Percentiles rank a stretch among this genome's conserved stretches.
phyloP scores from a whole-genome alignment of 345 rosid genomes.

The Eucalyptus paniculata region DNA sequence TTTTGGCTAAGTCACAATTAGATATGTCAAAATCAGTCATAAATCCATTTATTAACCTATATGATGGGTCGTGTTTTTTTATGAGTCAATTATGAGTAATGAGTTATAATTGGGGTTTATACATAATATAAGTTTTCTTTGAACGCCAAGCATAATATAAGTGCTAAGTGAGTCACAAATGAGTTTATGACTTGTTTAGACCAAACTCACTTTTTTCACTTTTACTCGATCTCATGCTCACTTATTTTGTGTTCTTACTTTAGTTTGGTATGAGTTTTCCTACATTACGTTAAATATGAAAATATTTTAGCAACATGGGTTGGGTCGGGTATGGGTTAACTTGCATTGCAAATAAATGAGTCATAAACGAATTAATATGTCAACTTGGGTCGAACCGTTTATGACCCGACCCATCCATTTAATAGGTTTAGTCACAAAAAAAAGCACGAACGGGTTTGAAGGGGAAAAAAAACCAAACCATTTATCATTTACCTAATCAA shows the following conservation, averaged over 20 bases:
- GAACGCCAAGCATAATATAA: neutral
- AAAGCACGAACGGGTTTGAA: rapidly evolving
- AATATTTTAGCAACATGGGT: too few species aligned
- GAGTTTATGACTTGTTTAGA: too few species aligned
- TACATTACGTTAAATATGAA: neutral
- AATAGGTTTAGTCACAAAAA: neutral
- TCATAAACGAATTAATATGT: too few species aligned
- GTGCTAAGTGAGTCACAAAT: neutral
- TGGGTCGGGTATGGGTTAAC: neutral
- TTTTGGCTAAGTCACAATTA: neutral
- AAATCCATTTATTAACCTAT: neutral
- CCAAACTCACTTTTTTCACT: too few species aligned
- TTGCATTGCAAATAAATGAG: neutral
- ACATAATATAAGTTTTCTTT: neutral
- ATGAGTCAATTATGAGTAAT: neutral
- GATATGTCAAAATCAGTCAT: neutral
- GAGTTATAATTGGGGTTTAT: neutral
- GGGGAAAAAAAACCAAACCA: neutral
- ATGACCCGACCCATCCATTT: neutral
- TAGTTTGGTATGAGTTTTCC: neutral
- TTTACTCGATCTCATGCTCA: rapidly evolving
- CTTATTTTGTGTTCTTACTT: neutral
- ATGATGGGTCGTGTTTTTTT: neutral
- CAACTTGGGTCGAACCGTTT: rapidly evolving
- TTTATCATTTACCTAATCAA: neutral